Percentiles rank a stretch among this genome's conserved stretches.
phyloP scores from a whole-genome alignment of 352 stramenopile genomes.

The Phytophthora nicotianae region DNA sequence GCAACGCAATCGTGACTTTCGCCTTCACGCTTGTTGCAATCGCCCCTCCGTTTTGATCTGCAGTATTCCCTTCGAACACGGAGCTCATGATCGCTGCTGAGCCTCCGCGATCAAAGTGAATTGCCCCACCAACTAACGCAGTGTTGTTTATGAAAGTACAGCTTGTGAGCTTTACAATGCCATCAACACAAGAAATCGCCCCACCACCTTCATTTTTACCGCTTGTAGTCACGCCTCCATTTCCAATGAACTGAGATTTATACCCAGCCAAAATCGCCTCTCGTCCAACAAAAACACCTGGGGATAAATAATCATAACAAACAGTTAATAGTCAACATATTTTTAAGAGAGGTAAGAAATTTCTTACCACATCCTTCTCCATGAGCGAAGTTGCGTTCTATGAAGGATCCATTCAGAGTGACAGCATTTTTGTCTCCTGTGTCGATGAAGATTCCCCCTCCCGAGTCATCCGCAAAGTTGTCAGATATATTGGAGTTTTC shows the following conservation, averaged over 20 bases:
- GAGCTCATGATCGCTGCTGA: constrained; percentile 26
- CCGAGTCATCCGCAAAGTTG: constrained; percentile 65
- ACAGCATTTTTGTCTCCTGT: constrained; percentile 49
- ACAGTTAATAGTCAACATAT: background rate
- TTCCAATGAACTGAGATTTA: constrained; percentile 37
- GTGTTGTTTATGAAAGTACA: constrained; percentile 57
- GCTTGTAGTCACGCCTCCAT: constrained; percentile 48
- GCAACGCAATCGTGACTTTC: constrained; percentile 17
- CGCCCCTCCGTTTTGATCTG: constrained; percentile 53
- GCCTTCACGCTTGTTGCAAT: constrained; percentile 32
- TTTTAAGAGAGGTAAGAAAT: background rate
- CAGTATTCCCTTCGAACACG: constrained; percentile 48
- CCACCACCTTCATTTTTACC: constrained; percentile 68
- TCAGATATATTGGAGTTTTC: constrained; percentile 35
- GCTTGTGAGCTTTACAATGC: constrained; percentile 30
- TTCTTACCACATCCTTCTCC: constrained; percentile 52
- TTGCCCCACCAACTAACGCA: constrained; percentile 45
- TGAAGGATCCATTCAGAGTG: constrained; percentile 28
- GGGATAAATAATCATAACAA: background rate
- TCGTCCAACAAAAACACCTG: constrained; percentile 59
- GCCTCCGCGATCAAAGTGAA: constrained; percentile 48
- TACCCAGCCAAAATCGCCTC: constrained; percentile 37
- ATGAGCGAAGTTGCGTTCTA: constrained; percentile 49
- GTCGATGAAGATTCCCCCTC: constrained; percentile 60
- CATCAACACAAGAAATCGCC: constrained; percentile 51